Conservation (phyloP, 148 eudicot genomes). For the Tetragonia tetragonoides region DNA sequence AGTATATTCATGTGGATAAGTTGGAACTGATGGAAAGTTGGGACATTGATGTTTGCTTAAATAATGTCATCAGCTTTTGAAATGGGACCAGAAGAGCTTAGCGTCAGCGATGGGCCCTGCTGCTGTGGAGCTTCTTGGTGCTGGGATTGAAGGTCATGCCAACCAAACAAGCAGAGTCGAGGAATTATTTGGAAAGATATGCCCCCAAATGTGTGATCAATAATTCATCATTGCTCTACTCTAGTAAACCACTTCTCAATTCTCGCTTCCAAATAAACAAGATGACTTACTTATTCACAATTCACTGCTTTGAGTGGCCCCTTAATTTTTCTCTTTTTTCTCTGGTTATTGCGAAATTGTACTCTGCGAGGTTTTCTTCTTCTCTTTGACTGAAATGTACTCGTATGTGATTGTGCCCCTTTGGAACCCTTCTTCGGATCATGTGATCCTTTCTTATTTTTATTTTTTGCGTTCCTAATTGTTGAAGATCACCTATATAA, state of each 20-base stretch:
- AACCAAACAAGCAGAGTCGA: slow-evolving; percentile 76
- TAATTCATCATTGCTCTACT: neutral
- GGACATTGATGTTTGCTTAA: slow-evolving; percentile 9
- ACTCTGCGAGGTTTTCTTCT: too few relatives aligned
- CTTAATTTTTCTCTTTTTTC: too few relatives aligned
- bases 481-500: too few relatives aligned
- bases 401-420: too few relatives aligned
- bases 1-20: neutral
- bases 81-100: slow-evolving; percentile 89
- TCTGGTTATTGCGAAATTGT: too few relatives aligned
- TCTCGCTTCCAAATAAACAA: neutral
- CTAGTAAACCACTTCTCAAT: neutral
- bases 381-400: too few relatives aligned
- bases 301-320: neutral
- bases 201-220: slow-evolving; percentile 84
- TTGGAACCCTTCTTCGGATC: too few relatives aligned
- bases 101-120: slow-evolving; percentile 94
- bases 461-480: too few relatives aligned
- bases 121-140: slow-evolving; percentile 69
- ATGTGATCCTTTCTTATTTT: too few relatives aligned
- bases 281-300: neutral
- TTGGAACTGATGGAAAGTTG: neutral
- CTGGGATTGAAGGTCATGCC: slow-evolving; percentile 76
- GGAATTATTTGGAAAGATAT: slow-evolving; percentile 80
- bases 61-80: slow-evolving; percentile 52